Conservation (phyloP, 768 basidiomycete genomes). For the Jaapia argillacea region DNA sequence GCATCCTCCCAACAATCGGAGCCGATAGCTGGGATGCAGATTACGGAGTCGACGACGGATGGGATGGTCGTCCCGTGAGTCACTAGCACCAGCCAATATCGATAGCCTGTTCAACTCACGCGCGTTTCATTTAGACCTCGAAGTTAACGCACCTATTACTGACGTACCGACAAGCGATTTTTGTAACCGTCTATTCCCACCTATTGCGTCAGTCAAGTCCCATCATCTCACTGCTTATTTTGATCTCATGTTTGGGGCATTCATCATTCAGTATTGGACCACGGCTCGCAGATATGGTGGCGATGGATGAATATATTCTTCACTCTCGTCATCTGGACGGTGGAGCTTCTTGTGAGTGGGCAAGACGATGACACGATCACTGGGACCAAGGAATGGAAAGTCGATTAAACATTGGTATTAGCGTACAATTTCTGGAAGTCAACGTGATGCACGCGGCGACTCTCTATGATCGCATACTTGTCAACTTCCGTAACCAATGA, state of each 20-base stretch:
- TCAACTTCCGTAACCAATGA: no score
- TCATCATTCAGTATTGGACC: constrained; percentile 55
- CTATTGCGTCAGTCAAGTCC: constrained; percentile 67
- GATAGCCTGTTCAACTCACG: not conserved
- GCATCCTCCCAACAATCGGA: constrained; percentile 78
- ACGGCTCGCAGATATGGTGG: constrained; percentile 91
- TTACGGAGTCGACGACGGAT: constrained; percentile 48
- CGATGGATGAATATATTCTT: constrained; percentile 88
- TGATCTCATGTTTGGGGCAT: not conserved
- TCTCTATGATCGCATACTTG: no score
- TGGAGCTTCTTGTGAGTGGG: constrained; percentile 74
- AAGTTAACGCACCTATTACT: constrained; percentile 63
- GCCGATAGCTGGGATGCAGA: constrained; percentile 72
- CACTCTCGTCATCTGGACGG: constrained; percentile 73
- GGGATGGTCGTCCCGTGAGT: constrained; percentile 67
- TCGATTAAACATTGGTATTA: no score
- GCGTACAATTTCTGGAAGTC: no score
- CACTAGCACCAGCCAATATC: constrained; percentile 2
- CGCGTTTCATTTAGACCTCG: constrained; percentile 56
- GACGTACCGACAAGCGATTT: constrained; percentile 77
- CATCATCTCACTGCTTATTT: not conserved
- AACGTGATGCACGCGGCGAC: no score
- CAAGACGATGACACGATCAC: constrained; percentile 47
- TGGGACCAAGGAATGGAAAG: constrained; percentile 64
- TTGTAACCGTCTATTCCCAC: constrained; percentile 83